Evolutionary conservation across 1,284 basidiomycete genomes (phyloP).

Genomic region (Ustilago lituana): DNA sequence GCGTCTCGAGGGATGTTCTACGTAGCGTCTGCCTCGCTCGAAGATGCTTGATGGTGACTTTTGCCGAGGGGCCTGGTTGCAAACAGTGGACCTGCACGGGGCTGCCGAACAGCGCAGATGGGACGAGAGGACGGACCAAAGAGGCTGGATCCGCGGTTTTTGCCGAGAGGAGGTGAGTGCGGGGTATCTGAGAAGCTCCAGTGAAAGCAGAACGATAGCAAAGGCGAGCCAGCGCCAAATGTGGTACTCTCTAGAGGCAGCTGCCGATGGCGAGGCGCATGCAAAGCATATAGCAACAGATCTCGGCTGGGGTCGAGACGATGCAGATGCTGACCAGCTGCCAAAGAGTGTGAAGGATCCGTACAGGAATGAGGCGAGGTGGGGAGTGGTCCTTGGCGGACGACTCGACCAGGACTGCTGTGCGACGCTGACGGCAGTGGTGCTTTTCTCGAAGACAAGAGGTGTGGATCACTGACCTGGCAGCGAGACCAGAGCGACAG

Average conservation of each 20-base stretch:
- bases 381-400: no score
- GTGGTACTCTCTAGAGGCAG: slow-evolving; percentile 17
- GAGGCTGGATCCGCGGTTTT: no score
- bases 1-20: slow-evolving; percentile 21
- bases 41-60: not conserved
- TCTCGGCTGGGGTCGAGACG: not conserved
- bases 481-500: no score
- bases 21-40: not conserved
- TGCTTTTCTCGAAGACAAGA: no score
- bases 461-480: no score
- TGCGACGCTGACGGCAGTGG: no score
- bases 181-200: slow-evolving; percentile 4
- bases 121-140: no score
- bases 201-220: not conserved
- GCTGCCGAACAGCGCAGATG: no score
- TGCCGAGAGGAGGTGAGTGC: not conserved
- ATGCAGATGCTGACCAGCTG: not conserved
- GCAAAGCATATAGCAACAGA: slow-evolving; percentile 3
- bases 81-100: no score
- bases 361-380: no score
- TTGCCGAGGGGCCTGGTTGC: no score
- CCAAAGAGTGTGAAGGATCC: not conserved
- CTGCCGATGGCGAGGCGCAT: slow-evolving; percentile 15
- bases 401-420: no score
- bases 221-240: slow-evolving; percentile 30